Evolutionary conservation across 768 basidiomycete genomes (phyloP).

Genomic region (Naganishia vishniacii): DNA sequence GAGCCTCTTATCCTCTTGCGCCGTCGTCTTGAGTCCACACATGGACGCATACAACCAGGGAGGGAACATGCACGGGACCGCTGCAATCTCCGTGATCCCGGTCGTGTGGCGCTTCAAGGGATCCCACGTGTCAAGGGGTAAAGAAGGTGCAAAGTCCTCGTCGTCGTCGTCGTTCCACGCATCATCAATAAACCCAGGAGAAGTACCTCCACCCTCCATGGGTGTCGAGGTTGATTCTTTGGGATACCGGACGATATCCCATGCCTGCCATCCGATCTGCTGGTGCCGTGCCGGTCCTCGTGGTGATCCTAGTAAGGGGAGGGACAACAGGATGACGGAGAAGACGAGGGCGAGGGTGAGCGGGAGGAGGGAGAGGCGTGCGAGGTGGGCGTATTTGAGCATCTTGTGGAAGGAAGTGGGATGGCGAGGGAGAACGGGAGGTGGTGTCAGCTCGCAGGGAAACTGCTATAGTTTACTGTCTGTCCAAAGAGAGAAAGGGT

Average conservation of each 20-base stretch:
- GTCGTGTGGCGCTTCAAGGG: constrained; percentile 70
- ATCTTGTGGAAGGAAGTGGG: neutral
- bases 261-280: constrained; percentile 80
- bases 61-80: constrained; percentile 61
- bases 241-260: constrained; percentile 62
- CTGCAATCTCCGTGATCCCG: constrained; percentile 76
- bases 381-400: neutral
- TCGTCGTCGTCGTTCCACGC: constrained; percentile 69
- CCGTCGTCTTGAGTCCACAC: constrained; percentile 65
- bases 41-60: constrained; percentile 56
- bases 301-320: constrained; percentile 7
- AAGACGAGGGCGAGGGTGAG: constrained; percentile 16
- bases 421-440: too few species aligned
- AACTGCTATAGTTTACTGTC: too few species aligned
- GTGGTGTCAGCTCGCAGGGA: too few species aligned
- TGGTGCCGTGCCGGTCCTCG: constrained; percentile 51
- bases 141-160: constrained; percentile 57
- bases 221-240: too few species aligned
- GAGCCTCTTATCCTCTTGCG: constrained; percentile 62
- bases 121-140: constrained; percentile 71
- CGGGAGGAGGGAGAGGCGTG: constrained; percentile 15
- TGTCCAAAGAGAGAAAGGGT: too few species aligned
- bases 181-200: constrained; percentile 52
- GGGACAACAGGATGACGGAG: constrained; percentile 15
- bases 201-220: constrained; percentile 33